Conservation (phyloP, 371 early-diverging fungal species). For the Mucor piriformis region DNA sequence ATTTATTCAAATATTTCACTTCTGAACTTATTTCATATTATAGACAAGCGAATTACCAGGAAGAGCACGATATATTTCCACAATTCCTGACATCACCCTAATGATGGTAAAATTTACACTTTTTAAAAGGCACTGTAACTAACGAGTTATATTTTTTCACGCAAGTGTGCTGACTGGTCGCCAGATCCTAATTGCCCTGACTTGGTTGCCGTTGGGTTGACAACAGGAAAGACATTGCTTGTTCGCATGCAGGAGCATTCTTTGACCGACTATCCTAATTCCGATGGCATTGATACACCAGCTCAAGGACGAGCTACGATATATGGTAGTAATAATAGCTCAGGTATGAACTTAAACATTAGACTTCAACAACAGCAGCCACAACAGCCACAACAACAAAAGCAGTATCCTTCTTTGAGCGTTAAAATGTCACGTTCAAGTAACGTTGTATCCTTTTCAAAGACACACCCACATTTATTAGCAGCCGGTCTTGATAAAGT, state of each 20-base stretch:
- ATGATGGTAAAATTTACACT: constrained; percentile 57
- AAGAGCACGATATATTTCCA: constrained; percentile 57
- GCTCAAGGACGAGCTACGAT: constrained; percentile 17
- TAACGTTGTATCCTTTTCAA: constrained; percentile 74
- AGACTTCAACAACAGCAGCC: constrained; percentile 14
- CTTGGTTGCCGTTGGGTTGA: constrained; percentile 72
- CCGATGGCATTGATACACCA: constrained; percentile 26
- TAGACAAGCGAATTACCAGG: constrained; percentile 55
- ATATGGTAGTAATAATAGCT: neutral
- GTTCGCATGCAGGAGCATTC: constrained; percentile 59
- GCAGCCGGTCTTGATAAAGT: constrained; percentile 78
- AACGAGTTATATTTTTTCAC: neutral
- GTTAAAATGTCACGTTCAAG: constrained; percentile 70
- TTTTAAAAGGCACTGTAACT: neutral
- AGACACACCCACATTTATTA: constrained; percentile 61
- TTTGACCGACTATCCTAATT: constrained; percentile 26
- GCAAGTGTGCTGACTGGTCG: constrained; percentile 81
- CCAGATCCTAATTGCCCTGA: constrained; percentile 67
- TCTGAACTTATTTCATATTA: neutral
- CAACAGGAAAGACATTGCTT: constrained; percentile 68
- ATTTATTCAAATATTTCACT: neutral
- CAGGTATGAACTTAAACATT: neutral
- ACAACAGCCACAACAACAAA: constrained; percentile 19
- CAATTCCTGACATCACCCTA: constrained; percentile 61
- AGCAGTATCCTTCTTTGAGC: constrained; percentile 55